Conservation (phyloP, 2,329 filamentous ascomycete genomes). For the Ascochyta pisi region DNA sequence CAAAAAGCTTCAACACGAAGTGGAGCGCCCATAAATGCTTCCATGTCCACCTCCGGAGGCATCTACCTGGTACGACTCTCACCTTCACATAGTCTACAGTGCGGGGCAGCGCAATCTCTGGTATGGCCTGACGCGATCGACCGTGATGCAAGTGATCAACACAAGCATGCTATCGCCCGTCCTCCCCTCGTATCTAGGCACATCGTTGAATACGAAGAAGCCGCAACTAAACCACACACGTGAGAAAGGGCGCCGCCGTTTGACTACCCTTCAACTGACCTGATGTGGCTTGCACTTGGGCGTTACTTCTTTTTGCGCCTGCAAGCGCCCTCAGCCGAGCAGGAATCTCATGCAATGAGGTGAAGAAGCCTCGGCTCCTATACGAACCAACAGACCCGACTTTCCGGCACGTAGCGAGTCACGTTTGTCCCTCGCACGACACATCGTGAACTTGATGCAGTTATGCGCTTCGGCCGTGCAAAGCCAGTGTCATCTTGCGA, state of each 20-base stretch:
- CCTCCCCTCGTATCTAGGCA: constrained; percentile 1
- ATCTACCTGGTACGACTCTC: not conserved
- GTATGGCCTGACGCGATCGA: not conserved
- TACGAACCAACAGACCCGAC: not conserved
- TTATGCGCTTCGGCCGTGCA: constrained; percentile 3
- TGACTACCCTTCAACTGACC: not conserved
- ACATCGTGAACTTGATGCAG: constrained; percentile 3
- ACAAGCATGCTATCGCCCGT: constrained; percentile 6
- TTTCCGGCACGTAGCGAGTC: constrained; percentile 8
- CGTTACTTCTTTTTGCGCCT: not conserved
- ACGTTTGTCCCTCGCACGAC: not conserved
- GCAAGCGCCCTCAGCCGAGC: not conserved
- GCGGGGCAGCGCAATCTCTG: not conserved
- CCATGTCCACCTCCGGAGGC: not conserved
- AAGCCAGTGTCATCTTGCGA: constrained; percentile 1
- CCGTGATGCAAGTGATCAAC: constrained; percentile 3
- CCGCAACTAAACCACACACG: constrained; percentile 2
- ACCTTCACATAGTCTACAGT: not conserved
- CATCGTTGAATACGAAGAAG: constrained; percentile 4
- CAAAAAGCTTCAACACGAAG: not conserved
- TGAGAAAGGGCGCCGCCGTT: constrained; percentile 4
- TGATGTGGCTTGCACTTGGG: not conserved
- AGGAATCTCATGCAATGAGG: not conserved
- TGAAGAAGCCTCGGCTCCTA: not conserved
- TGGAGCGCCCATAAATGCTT: not conserved